phyloP scores from a whole-genome alignment of 768 basidiomycete species.

The Boletus insuetus region DNA sequence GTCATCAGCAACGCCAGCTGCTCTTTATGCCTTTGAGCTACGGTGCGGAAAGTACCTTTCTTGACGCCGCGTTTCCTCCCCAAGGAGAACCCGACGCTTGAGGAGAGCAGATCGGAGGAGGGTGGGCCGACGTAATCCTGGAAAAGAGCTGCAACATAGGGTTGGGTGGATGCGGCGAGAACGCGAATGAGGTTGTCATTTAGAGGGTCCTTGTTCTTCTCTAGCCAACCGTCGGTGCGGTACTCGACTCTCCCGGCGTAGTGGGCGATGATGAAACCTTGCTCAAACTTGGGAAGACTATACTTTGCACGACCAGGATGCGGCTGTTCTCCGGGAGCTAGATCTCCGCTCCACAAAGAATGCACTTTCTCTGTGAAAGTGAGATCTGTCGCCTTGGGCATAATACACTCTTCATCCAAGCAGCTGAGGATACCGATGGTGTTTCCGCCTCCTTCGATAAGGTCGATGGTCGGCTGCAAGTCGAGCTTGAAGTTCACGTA shows the following conservation, averaged over 20 bases:
- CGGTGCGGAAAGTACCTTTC: conserved; percentile 96
- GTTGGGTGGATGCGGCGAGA: conserved; percentile 76
- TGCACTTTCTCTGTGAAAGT: conserved; percentile 95
- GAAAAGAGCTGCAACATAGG: conserved; percentile 81
- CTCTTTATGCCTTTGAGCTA: conserved; percentile 93
- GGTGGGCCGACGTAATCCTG: conserved; percentile 66
- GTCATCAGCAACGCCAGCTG: conserved; percentile 89
- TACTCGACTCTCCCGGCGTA: conserved; percentile 98
- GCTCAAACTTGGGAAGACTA: conserved; percentile 81
- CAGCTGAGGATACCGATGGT: conserved; percentile 88
- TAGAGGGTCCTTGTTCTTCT: conserved; percentile 99
- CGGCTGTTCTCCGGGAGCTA: conserved; percentile 40
- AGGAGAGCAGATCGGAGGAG: conserved; percentile 29
- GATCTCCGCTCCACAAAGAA: conserved; percentile 59
- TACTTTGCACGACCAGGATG: conserved; percentile 86
- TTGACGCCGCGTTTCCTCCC: conserved; percentile 76
- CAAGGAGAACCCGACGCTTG: conserved; percentile 36
- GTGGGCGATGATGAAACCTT: conserved; percentile 93
- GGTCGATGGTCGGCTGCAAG: conserved; percentile 96
- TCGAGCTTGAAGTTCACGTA: conserved; percentile 98
- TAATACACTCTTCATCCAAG: conserved; percentile 98
- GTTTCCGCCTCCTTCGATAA: conserved; percentile 77
- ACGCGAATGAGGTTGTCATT: conserved; percentile 94
- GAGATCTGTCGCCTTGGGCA: conserved; percentile 96
- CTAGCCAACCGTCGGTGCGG: conserved; percentile 92